Evolutionary conservation across 2,329 filamentous ascomycete species (phyloP).

Genomic region (Neopestalotiopsis sp.): DNA sequence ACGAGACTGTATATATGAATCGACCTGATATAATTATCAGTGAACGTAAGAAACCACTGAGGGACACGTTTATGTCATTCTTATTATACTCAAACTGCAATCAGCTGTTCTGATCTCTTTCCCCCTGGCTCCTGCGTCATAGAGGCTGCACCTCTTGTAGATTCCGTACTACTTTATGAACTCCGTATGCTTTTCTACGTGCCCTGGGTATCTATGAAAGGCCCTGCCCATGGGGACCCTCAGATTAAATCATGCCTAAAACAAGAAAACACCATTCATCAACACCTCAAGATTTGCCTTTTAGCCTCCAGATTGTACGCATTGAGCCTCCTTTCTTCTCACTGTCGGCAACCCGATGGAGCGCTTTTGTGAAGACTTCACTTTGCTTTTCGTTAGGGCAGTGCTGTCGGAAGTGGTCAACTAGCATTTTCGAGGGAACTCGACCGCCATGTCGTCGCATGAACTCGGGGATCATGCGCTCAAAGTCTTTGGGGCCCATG

Average conservation of each 20-base stretch:
- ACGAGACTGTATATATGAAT: background rate
- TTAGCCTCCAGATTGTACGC: conserved; percentile 59
- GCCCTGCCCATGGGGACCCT: too few species aligned
- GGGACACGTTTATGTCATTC: too few species aligned
- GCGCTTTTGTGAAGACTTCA: conserved; percentile 80
- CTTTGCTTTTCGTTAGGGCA: conserved; percentile 73
- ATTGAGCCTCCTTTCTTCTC: conserved; percentile 61
- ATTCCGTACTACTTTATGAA: too few species aligned
- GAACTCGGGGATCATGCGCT: conserved; percentile 77
- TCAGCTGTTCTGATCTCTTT: too few species aligned
- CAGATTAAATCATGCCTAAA: too few species aligned
- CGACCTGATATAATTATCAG: background rate
- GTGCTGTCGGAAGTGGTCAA: conserved; percentile 87
- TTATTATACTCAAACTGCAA: too few species aligned
- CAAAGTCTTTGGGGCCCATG: conserved; percentile 65
- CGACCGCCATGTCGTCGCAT: conserved; percentile 78
- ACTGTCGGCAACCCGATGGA: conserved; percentile 77
- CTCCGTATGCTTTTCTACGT: too few species aligned
- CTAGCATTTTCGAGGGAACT: conserved; percentile 81
- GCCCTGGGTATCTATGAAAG: too few species aligned
- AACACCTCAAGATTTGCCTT: conserved; percentile 23
- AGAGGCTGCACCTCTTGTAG: too few species aligned
- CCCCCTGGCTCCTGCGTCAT: too few species aligned
- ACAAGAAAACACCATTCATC: background rate
- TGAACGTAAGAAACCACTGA: background rate